Conservation (phyloP, 1,284 basidiomycete genomes). For the Inonotus obliquus region DNA sequence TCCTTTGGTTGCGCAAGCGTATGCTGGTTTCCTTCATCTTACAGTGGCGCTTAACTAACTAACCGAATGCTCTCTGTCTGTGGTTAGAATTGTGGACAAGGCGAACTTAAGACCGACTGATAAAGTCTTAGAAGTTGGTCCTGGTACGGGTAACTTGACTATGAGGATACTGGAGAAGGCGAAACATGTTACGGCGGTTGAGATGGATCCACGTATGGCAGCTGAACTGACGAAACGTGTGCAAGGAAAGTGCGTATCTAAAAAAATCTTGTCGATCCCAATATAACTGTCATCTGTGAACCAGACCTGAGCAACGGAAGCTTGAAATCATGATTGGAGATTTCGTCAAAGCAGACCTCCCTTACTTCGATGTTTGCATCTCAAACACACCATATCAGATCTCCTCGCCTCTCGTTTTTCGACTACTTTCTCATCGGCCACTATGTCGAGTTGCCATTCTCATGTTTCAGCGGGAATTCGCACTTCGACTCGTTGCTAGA, state of each 20-base stretch:
- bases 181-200: slow-evolving; percentile 89
- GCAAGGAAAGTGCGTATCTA: slow-evolving; percentile 85
- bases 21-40: slow-evolving; percentile 29
- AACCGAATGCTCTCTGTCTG: slow-evolving; percentile 19
- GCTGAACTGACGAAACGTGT: slow-evolving; percentile 97
- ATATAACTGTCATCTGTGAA: not conserved
- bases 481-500: slow-evolving; percentile 84
- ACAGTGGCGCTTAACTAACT: slow-evolving; percentile 4
- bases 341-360: slow-evolving; percentile 94
- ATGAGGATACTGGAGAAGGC: slow-evolving; percentile 92
- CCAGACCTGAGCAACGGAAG: slow-evolving; percentile 90
- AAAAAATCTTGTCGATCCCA: slow-evolving; percentile 9
- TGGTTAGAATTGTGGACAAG: slow-evolving; percentile 75
- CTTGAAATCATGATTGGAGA: slow-evolving; percentile 94
- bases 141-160: slow-evolving; percentile 97
- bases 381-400: slow-evolving; percentile 99
- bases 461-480: slow-evolving; percentile 99
- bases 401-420: slow-evolving; percentile 96
- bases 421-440: slow-evolving; percentile 93
- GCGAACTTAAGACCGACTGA: slow-evolving; percentile 93
- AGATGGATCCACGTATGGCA: slow-evolving; percentile 99
- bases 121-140: slow-evolving; percentile 95
- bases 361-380: slow-evolving; percentile 99
- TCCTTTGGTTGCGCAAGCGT: slow-evolving; percentile 85
- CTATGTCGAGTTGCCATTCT: slow-evolving; percentile 92